These are phyloP conservation scores for Hypoxylon fragiforme DNA, from an alignment of 495 filamentous ascomycete species.

Conservation along the genomic window DNA sequence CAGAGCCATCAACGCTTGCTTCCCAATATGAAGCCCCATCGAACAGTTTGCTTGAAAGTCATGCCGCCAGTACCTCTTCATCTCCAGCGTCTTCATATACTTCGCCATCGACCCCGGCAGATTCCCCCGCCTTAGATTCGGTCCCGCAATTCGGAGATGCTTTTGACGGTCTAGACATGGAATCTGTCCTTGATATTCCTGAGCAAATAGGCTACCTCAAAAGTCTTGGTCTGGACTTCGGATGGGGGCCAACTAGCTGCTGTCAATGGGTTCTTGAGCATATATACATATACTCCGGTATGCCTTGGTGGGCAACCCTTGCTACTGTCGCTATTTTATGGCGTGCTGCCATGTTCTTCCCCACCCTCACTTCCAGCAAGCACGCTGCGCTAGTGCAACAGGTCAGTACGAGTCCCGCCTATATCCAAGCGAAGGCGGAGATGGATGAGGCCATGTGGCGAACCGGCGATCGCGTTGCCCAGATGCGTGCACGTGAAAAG, in stretches of 20 bases:
- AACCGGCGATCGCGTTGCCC: slow-evolving; percentile 45
- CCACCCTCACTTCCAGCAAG: slow-evolving; percentile 62
- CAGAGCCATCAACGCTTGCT: not conserved
- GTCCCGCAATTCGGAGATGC: not conserved
- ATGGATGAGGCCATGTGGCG: slow-evolving; percentile 49
- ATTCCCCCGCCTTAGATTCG: slow-evolving; percentile 2
- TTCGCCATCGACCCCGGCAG: not conserved
- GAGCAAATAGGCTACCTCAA: slow-evolving; percentile 83
- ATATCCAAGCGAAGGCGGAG: slow-evolving; percentile 50
- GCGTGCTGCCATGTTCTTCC: slow-evolving; percentile 66
- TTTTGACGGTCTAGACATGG: slow-evolving; percentile 43
- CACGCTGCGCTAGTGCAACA: slow-evolving; percentile 58
- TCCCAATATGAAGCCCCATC: not conserved
- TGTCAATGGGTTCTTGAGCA: slow-evolving; percentile 80
- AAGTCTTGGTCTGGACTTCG: slow-evolving; percentile 80
- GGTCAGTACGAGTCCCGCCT: slow-evolving; percentile 52
- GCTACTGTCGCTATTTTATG: slow-evolving; percentile 62
- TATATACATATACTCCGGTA: slow-evolving; percentile 69
- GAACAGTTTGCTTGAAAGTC: not conserved
- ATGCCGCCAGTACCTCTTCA: not conserved
- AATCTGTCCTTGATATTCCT: slow-evolving; percentile 56
- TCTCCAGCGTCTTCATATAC: slow-evolving; percentile 2
- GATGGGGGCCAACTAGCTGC: slow-evolving; percentile 70
- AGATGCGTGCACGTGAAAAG: slow-evolving; percentile 49
- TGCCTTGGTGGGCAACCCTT: slow-evolving; percentile 84